Base-by-base conservation (phyloP, 371 early-diverging fungal genomes). In the Sporodiniella umbellata region DNA sequence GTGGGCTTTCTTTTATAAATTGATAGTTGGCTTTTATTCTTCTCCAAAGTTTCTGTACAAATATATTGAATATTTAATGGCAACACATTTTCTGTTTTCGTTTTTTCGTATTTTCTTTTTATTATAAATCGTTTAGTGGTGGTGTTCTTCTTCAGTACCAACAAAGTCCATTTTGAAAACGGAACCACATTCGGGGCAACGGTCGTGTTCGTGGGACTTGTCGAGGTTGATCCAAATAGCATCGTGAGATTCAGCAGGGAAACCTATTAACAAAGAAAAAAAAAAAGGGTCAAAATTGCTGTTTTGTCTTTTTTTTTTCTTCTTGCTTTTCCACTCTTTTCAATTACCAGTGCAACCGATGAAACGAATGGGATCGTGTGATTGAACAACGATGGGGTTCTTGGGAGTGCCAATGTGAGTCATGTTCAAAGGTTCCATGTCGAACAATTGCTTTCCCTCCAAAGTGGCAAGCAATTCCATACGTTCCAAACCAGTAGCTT, bases 341-440 rank as follows among this genome's bases (percentile, higher is more conserved):
- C n/a, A n/a, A n/a, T n/a, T 77, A 94, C 95, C 95, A 64, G 93
- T 89, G 83, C 98, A 98, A 28, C 94, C 98, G 53, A 96, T 83
- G 60, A 89, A 88, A 47, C 93, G 87, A 66, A 85, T 79, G 39
- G 83, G 79, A 64, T 94, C 93, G 35, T 83, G 80, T 42, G 94
- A 93, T 56, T 79, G 72, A 53, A 98, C 87, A 52, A 94, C 75
- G 53, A 93, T 86, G 58, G 96, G 98, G 72, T 92, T 82, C 47
- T 80, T 60, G 66, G 77, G 76, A 60, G 98, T 96, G 53, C 93
- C 94, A 58, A 82, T 72, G 70, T 84, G 79, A 51, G 80, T 78
- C 67, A 93, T 65, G 48, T 75, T 56, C 66, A 96, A 80, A 25
- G 95, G 93, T 31, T 84, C 81, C 78, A 92, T 73, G 64, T 94